Percentiles rank a stretch among this genome's conserved stretches.
These are phyloP conservation scores for Jackrogersella multiformis DNA, from an alignment of 495 filamentous ascomycete species.

Conservation along the genomic window DNA sequence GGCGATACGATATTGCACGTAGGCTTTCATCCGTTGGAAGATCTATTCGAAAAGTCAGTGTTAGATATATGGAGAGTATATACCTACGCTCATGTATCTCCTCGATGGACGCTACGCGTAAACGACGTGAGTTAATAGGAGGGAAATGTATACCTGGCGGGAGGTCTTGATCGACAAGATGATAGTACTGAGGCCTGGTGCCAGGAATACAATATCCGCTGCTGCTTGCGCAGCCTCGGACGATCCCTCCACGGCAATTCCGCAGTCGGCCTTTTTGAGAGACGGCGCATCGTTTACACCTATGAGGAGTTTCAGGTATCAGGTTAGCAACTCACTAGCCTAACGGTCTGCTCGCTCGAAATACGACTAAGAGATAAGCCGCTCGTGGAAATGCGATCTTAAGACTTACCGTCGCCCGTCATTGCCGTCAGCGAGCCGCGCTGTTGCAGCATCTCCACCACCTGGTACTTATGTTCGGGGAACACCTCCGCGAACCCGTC, in stretches of 20 bases:
- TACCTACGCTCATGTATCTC: too few species aligned
- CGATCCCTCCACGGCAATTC: slow-evolving; percentile 91
- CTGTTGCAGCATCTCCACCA: slow-evolving; percentile 95
- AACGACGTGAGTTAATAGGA: neutral
- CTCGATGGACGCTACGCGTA: neutral
- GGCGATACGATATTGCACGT: slow-evolving; percentile 96
- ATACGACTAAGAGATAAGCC: neutral
- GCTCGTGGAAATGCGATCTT: too few species aligned
- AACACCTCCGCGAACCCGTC: slow-evolving; percentile 97
- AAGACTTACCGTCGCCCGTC: slow-evolving; percentile 82
- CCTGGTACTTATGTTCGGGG: slow-evolving; percentile 97
- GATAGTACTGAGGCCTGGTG: slow-evolving; percentile 88
- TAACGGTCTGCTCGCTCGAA: neutral
- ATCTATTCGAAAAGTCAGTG: slow-evolving; percentile 66
- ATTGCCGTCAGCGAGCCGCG: slow-evolving; percentile 95
- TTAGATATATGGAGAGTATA: too few species aligned
- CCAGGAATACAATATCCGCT: slow-evolving; percentile 92
- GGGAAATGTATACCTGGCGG: slow-evolving; percentile 62
- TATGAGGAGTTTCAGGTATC: neutral
- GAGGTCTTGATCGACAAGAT: slow-evolving; percentile 92
- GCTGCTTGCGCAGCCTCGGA: slow-evolving; percentile 92
- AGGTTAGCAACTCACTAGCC: neutral
- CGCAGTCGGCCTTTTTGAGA: slow-evolving; percentile 92
- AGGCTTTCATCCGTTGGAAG: slow-evolving; percentile 96
- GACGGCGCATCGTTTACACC: slow-evolving; percentile 96